phyloP scores from a whole-genome alignment of 805 yeast species.

The Priceomyces fermenticarens region DNA sequence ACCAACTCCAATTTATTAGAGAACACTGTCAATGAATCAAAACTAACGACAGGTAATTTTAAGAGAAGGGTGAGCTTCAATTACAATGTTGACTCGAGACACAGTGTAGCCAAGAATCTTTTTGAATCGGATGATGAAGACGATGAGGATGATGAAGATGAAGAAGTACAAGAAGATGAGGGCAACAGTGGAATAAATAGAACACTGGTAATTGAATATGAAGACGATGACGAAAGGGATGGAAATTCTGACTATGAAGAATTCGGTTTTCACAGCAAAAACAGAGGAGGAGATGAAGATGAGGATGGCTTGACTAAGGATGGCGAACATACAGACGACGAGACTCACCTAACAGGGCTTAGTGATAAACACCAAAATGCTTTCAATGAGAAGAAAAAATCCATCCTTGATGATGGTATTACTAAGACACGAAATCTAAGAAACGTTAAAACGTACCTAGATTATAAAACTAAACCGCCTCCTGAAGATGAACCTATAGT shows the following conservation, averaged over 20 bases:
- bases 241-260: constrained; percentile 8
- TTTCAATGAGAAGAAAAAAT: no score
- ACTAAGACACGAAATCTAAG: no score
- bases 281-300: not conserved
- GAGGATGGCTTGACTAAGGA: not conserved
- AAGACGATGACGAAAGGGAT: constrained; percentile 5
- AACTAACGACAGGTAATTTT: constrained; percentile 14
- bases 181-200: constrained; percentile 1
- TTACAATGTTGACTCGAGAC: constrained; percentile 13
- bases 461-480: no score
- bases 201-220: not conserved
- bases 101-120: constrained; percentile 9
- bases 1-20: constrained; percentile 12
- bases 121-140: constrained; percentile 9
- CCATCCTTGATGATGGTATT: no score
- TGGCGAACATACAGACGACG: not conserved
- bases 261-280: not conserved
- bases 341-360: not conserved
- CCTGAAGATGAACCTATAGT: constrained; percentile 24
- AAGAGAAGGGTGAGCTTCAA: constrained; percentile 37
- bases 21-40: constrained; percentile 19
- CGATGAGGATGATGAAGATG: constrained; percentile 11
- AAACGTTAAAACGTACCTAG: no score
- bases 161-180: constrained; percentile 8
- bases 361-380: no score